Conservation (phyloP, 257 asterid genomes). For the Lantana camara region DNA sequence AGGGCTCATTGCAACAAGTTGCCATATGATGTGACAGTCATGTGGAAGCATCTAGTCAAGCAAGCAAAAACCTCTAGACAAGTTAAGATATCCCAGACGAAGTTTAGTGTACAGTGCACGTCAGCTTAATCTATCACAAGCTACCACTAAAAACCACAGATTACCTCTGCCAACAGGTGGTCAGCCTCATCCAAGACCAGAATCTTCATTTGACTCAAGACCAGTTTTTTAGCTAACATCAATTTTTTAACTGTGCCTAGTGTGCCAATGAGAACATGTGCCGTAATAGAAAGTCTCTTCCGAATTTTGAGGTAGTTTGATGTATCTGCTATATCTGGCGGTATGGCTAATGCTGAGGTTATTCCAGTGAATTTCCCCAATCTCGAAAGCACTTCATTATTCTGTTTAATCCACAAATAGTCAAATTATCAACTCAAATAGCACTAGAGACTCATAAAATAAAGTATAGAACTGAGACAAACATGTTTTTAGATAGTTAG, state of each 20-base stretch:
- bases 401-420: slow-evolving; percentile 60
- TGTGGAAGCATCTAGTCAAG: slow-evolving; percentile 15
- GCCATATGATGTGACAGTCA: slow-evolving; percentile 8
- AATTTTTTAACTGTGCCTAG: slow-evolving; percentile 87
- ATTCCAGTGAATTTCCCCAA: slow-evolving; percentile 89
- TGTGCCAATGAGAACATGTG: slow-evolving; percentile 91
- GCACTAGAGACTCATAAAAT: no score
- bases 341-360: slow-evolving; percentile 76
- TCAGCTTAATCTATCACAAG: slow-evolving; percentile 16
- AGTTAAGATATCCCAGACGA: no score
- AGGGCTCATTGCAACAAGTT: slow-evolving; percentile 1
- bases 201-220: no score
- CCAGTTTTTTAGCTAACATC: slow-evolving; percentile 65
- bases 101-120: background rate
- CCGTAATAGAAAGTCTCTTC: slow-evolving; percentile 62
- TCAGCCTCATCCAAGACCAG: slow-evolving; percentile 98
- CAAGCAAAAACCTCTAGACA: slow-evolving; percentile 3
- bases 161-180: slow-evolving; percentile 93
- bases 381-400: slow-evolving; percentile 86
- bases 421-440: no score
- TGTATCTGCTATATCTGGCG: slow-evolving; percentile 54
- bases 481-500: slow-evolving; percentile 7
- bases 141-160: slow-evolving; percentile 13
- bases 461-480: slow-evolving; percentile 18
- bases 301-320: slow-evolving; percentile 52